A percentile compares a stretch with the other conserved stretches of the same genome.
These are phyloP conservation scores for Xylaria sp. DNA, from an alignment of 495 filamentous ascomycete genomes.

Conservation along the genomic window DNA sequence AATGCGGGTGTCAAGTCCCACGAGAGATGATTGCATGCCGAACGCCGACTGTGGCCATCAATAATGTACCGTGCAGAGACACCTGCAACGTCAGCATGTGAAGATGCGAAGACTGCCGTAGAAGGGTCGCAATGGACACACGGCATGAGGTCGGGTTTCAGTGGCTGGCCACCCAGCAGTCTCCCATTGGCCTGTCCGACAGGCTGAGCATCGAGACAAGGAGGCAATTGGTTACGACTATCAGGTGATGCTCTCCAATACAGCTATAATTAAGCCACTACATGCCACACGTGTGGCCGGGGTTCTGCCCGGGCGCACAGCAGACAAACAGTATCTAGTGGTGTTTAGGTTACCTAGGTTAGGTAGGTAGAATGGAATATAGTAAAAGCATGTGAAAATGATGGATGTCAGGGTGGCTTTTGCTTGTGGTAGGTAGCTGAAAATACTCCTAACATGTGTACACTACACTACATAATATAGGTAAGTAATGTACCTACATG, in stretches of 20 bases:
- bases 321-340: background rate
- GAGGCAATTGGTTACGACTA: constrained; percentile 4
- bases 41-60: constrained; percentile 9
- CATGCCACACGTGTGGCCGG: constrained; percentile 16
- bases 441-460: too few relatives aligned
- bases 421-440: background rate
- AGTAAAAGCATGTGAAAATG: constrained; percentile 26
- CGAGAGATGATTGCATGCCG: constrained; percentile 8
- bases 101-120: constrained; percentile 14
- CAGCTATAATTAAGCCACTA: constrained; percentile 12
- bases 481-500: too few relatives aligned
- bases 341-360: too few relatives aligned
- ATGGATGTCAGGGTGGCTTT: background rate
- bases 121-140: background rate
- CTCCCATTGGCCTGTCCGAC: background rate
- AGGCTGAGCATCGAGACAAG: background rate
- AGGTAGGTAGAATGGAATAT: background rate
- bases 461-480: too few relatives aligned
- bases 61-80: constrained; percentile 18
- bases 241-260: constrained; percentile 16
- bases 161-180: constrained; percentile 11
- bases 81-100: constrained; percentile 23
- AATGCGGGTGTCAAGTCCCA: background rate
- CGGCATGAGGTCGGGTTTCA: constrained; percentile 8
- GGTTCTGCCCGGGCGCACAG: background rate